phyloP scores from a whole-genome alignment of 331 rosid species.

The Acacia concinna region DNA sequence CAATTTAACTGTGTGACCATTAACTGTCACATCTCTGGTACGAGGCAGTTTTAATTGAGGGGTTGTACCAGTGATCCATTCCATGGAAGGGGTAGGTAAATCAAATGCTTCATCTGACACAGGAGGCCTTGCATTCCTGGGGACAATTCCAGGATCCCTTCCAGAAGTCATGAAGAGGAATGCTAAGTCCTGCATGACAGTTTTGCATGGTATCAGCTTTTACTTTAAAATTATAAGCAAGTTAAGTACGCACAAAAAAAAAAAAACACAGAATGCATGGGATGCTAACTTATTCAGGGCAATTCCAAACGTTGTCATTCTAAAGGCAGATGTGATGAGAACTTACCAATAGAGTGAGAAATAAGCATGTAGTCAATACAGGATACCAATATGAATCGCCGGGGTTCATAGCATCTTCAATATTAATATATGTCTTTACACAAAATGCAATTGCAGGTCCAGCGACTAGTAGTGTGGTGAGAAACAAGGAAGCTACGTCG shows the following conservation, averaged over 20 bases:
- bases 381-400: slow-evolving; percentile 40
- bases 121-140: slow-evolving; percentile 76
- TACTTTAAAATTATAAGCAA: slow-evolving; percentile 9
- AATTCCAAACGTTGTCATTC: not conserved
- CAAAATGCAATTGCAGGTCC: slow-evolving; percentile 80
- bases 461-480: slow-evolving; percentile 63
- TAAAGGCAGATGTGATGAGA: slow-evolving; percentile 9
- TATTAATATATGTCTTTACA: slow-evolving; percentile 46
- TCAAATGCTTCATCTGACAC: slow-evolving; percentile 63
- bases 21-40: slow-evolving; percentile 71
- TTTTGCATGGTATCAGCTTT: slow-evolving; percentile 31
- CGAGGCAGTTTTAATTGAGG: slow-evolving; percentile 88
- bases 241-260: not conserved
- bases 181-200: slow-evolving; percentile 55
- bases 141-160: slow-evolving; percentile 94
- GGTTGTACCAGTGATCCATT: slow-evolving; percentile 78
- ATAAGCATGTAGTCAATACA: slow-evolving; percentile 52
- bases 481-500: slow-evolving; percentile 74
- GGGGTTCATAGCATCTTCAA: slow-evolving; percentile 15
- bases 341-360: slow-evolving; percentile 74
- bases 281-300: slow-evolving; percentile 4
- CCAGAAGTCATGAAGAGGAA: slow-evolving; percentile 78
- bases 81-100: slow-evolving; percentile 83
- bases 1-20: slow-evolving; percentile 77
- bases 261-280: slow-evolving; percentile 9